Conservation (phyloP, 192 early-diverging fungal genomes). For the Podila clonocystis region DNA sequence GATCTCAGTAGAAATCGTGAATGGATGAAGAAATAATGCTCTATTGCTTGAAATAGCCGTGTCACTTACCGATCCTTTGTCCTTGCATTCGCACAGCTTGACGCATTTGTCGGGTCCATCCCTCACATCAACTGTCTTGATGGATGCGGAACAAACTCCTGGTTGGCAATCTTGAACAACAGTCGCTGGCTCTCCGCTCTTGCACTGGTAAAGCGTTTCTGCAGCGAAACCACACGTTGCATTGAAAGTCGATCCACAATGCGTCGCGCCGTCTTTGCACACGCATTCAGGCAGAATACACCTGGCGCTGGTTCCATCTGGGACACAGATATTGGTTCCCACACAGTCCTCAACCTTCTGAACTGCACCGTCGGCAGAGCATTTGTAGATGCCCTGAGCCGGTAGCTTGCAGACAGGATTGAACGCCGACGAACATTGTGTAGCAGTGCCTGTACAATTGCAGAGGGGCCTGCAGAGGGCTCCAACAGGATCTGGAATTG, state of each 20-base stretch:
- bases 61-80: no score
- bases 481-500: neutral
- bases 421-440: slow-evolving; percentile 1
- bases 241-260: no score
- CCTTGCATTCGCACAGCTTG: no score
- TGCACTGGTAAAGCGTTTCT: neutral
- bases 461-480: neutral
- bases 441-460: neutral
- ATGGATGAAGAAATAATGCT: no score
- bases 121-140: neutral
- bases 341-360: no score
- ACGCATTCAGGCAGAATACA: no score
- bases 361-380: neutral
- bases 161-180: neutral
- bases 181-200: neutral
- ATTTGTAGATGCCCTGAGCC: neutral
- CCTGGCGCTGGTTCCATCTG: no score
- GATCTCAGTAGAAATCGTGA: no score
- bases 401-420: neutral
- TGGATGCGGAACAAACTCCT: slow-evolving; percentile 4
- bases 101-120: neutral
- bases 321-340: no score
- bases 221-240: neutral
- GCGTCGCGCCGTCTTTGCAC: no score
- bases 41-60: no score